These are phyloP conservation scores for Aureobasidium mangrovei DNA, from an alignment of 2,329 filamentous ascomycete genomes.

Conservation along the genomic window DNA sequence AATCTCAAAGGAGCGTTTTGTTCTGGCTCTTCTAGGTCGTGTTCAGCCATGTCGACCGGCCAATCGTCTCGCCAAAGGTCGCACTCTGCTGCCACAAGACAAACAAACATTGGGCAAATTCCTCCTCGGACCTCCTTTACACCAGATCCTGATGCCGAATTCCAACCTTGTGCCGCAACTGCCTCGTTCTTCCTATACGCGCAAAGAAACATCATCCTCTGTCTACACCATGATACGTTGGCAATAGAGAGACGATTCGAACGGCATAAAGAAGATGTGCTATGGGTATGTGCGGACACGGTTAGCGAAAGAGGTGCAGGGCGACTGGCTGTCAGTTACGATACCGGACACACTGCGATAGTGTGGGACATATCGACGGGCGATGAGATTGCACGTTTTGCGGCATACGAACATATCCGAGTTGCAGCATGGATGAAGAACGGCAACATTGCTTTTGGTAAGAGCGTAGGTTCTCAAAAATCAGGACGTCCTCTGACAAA, in stretches of 20 bases:
- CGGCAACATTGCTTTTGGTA: slow-evolving; percentile 94
- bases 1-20: neutral
- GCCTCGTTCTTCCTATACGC: slow-evolving; percentile 85
- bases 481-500: slow-evolving; percentile 14
- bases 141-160: slow-evolving; percentile 44
- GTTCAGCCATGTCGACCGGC: slow-evolving; percentile 36
- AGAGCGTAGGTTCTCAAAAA: slow-evolving; percentile 23
- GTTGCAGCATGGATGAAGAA: slow-evolving; percentile 94
- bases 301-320: slow-evolving; percentile 79
- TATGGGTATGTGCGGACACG: slow-evolving; percentile 81
- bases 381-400: slow-evolving; percentile 82
- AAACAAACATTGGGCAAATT: slow-evolving; percentile 20
- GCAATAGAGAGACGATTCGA: slow-evolving; percentile 81
- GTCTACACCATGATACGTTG: slow-evolving; percentile 85
- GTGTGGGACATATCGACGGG: slow-evolving; percentile 95
- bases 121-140: slow-evolving; percentile 38
- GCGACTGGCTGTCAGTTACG: slow-evolving; percentile 84
- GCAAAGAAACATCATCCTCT: slow-evolving; percentile 71
- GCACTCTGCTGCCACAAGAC: slow-evolving; percentile 28
- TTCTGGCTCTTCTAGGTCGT: slow-evolving; percentile 10
- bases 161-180: slow-evolving; percentile 85
- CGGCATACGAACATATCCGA: slow-evolving; percentile 77
- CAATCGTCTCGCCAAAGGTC: slow-evolving; percentile 33
- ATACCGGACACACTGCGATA: slow-evolving; percentile 81
- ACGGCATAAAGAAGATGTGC: slow-evolving; percentile 72